Evolutionary conservation across 2,329 filamentous ascomycete species (phyloP).

Genomic region (Fusarium napiforme): DNA sequence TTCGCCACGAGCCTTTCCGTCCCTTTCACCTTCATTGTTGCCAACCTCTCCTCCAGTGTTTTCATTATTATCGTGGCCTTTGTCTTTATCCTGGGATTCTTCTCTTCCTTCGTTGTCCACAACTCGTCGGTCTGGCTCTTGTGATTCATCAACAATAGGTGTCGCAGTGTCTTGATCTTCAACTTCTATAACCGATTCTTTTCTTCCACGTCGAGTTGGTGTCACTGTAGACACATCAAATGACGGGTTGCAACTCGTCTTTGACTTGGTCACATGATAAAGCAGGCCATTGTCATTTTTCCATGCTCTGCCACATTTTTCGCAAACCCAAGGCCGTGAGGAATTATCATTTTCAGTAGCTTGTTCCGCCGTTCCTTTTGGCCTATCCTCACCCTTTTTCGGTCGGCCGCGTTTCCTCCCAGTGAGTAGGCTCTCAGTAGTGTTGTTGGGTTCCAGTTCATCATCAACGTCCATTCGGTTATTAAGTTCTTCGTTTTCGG

Average conservation of each 20-base stretch:
- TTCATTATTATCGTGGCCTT: not conserved
- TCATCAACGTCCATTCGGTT: not conserved
- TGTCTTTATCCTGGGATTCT: not conserved
- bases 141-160: not conserved
- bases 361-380: slow-evolving; percentile 13
- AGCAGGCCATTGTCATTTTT: slow-evolving; percentile 69
- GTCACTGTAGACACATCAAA: slow-evolving; percentile 39
- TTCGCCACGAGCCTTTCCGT: not conserved
- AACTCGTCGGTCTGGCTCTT: not conserved
- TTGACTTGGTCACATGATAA: slow-evolving; percentile 67
- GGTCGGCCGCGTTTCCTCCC: slow-evolving; percentile 44
- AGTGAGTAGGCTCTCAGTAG: slow-evolving; percentile 25
- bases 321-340: slow-evolving; percentile 57
- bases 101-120: slow-evolving; percentile 2
- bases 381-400: slow-evolving; percentile 21
- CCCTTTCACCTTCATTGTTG: not conserved
- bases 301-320: slow-evolving; percentile 65
- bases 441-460: not conserved
- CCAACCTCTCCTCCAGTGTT: not conserved
- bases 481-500: not conserved
- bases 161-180: slow-evolving; percentile 12
- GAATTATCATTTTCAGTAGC: slow-evolving; percentile 25
- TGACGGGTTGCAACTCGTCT: slow-evolving; percentile 63
- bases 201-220: slow-evolving; percentile 30
- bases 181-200: slow-evolving; percentile 9